Conservation (phyloP, 148 eudicot species). For the Cornus controversa region DNA sequence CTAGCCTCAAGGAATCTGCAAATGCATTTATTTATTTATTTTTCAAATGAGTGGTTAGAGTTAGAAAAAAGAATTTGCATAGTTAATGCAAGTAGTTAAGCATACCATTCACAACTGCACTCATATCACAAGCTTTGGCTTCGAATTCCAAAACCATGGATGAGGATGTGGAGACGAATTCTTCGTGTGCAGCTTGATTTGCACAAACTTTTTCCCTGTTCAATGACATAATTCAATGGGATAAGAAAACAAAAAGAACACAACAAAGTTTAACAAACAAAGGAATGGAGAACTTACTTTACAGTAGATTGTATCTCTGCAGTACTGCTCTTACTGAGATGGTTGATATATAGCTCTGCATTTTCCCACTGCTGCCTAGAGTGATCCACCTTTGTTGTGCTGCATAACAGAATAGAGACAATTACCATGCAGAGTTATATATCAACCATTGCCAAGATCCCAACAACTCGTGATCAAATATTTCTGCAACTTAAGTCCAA, state of each 20-base stretch:
- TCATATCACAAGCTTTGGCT: slow-evolving; percentile 30
- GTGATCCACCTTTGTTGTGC: slow-evolving; percentile 43
- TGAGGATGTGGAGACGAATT: slow-evolving; percentile 34
- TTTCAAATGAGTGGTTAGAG: background rate
- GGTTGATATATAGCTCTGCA: slow-evolving; percentile 37
- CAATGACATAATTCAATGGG: slow-evolving; percentile 18
- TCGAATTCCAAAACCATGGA: slow-evolving; percentile 43
- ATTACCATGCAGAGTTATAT: background rate
- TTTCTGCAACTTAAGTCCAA: too few species aligned
- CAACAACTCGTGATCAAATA: too few species aligned
- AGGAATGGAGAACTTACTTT: slow-evolving; percentile 25
- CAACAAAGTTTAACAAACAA: background rate
- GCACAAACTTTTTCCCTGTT: slow-evolving; percentile 43
- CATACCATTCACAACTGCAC: slow-evolving; percentile 48
- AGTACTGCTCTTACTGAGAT: slow-evolving; percentile 33
- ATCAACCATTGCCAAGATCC: too few species aligned
- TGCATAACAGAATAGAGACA: slow-evolving; percentile 24
- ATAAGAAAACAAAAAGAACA: background rate
- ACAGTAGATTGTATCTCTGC: slow-evolving; percentile 36
- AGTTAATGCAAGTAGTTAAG: background rate
- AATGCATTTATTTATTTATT: slow-evolving; percentile 7
- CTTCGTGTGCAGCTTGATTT: slow-evolving; percentile 30
- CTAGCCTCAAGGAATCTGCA: slow-evolving; percentile 63
- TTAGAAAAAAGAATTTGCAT: background rate
- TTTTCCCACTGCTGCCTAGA: slow-evolving; percentile 51